Evolutionary conservation across 2,329 filamentous ascomycete genomes (phyloP), one percentile per base, ranked within the genome.

Genomic region (Trichoderma lentiforme): DNA sequence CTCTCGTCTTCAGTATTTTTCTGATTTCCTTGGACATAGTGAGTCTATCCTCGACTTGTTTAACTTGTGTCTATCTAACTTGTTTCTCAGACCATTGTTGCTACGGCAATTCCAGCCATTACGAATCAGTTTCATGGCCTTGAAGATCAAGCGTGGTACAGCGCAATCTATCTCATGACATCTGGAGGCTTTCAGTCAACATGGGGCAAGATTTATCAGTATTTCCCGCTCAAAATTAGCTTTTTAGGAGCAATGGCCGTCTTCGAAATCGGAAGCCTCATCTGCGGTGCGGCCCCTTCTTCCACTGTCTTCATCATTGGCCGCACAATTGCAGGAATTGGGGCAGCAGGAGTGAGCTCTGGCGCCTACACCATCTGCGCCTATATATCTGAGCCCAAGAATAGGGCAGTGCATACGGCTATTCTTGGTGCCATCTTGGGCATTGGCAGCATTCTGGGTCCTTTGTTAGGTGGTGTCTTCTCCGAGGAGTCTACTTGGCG

Each of bases 131-230:
- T 85, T 76, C 77, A 83, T 34, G 79, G 82, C 43, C 80, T 87
- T 6, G 78, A 80, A 28, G 82, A 86, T 66, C 81, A 87, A 14
- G 83, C 84, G 11, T 89, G 87, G 87, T 89, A 89, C 74, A 85
- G 85, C 4, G 81, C 84, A 14, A 84, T 84, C 26, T 86, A 82
- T 73, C 84, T 86, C 71, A 76, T 85, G 66, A 83, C 82, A 6
- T 73, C 82, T 14, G 83, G 79, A 1, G 79, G 77, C 56, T 80
- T 82, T 73, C 81, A 83, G 74, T 78, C 80, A 3, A 76, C 78
- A 47, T 83, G 79, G 77, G 82, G 83, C 34, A 84, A 85, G 30
- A 78, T 78, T 0, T 84, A 81, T 74, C 83, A 81, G 60, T 85
- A 85, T 75, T 88, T 87, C 73, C 78, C 82, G 21, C 79, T 87